Evolutionary conservation across 2,329 filamentous ascomycete genomes (phyloP).

Genomic region (Atkinsonella hypoxylon): DNA sequence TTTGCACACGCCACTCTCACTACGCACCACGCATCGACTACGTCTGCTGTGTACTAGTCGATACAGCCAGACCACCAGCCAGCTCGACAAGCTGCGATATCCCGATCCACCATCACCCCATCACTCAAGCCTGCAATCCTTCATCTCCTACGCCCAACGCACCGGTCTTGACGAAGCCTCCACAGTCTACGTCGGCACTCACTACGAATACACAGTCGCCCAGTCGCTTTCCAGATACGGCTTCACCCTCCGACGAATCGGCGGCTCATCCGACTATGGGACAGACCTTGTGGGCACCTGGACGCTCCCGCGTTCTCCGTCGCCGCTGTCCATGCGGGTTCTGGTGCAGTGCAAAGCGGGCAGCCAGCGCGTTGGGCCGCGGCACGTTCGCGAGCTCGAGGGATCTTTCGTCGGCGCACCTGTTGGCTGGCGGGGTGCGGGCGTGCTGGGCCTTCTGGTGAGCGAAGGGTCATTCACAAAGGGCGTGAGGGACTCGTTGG

Average conservation of each 20-base stretch:
- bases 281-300: conserved; percentile 66
- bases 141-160: conserved; percentile 50
- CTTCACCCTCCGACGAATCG: conserved; percentile 53
- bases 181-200: conserved; percentile 58
- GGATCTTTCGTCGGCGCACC: conserved; percentile 68
- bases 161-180: conserved; percentile 41
- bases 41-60: not conserved
- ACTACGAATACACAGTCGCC: conserved; percentile 62
- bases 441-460: conserved; percentile 60
- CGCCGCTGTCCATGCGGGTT: conserved; percentile 28
- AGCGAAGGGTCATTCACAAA: conserved; percentile 60
- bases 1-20: not conserved
- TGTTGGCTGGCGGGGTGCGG: conserved; percentile 52
- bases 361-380: conserved; percentile 39
- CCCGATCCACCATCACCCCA: conserved; percentile 33
- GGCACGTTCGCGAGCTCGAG: conserved; percentile 61
- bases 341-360: conserved; percentile 60
- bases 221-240: conserved; percentile 44
- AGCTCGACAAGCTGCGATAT: conserved; percentile 18
- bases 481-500: conserved; percentile 63
- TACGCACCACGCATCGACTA: not conserved
- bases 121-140: conserved; percentile 54
- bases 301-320: conserved; percentile 33
- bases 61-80: not conserved
- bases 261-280: conserved; percentile 54